These are phyloP conservation scores for Monosporascus sp. DNA, from an alignment of 2,329 filamentous ascomycete species.

Conservation along the genomic window DNA sequence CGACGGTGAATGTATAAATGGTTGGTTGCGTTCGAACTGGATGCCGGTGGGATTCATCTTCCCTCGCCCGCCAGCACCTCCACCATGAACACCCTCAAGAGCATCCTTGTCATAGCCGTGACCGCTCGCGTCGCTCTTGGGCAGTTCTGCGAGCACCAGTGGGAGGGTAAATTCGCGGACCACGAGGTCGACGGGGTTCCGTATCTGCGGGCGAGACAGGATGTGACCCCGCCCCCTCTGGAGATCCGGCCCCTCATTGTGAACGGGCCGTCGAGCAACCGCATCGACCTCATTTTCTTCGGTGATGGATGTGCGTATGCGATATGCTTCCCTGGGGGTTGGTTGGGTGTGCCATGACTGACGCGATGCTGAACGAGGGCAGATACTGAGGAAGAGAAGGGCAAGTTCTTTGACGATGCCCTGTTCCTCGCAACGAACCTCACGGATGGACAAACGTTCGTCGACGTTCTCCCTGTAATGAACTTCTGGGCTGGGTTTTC, in stretches of 20 bases:
- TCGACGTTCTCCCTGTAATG: constrained; percentile 23
- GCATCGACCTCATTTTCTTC: constrained; percentile 27
- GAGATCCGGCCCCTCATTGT: constrained; percentile 26
- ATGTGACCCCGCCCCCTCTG: constrained; percentile 19
- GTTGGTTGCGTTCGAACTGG: not conserved
- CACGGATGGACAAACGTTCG: constrained; percentile 25
- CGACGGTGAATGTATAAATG: constrained; percentile 1
- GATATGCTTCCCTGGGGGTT: not conserved
- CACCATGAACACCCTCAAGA: constrained; percentile 12
- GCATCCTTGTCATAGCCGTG: constrained; percentile 8
- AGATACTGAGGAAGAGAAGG: constrained; percentile 26
- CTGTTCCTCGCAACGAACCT: constrained; percentile 20
- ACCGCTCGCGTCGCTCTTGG: constrained; percentile 6
- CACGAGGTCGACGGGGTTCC: constrained; percentile 16
- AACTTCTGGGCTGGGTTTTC: constrained; percentile 28
- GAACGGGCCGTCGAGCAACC: constrained; percentile 24
- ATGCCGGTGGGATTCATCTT: not conserved
- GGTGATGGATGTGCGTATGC: constrained; percentile 24
- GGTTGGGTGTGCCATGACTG: not conserved
- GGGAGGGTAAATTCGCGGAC: constrained; percentile 22
- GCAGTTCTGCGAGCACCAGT: constrained; percentile 26
- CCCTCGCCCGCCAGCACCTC: not conserved
- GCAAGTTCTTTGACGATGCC: constrained; percentile 27
- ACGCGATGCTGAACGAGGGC: constrained; percentile 1
- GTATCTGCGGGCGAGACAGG: constrained; percentile 13